Conservation (phyloP, 768 basidiomycete genomes). For the Boletus pseudopeckii region DNA sequence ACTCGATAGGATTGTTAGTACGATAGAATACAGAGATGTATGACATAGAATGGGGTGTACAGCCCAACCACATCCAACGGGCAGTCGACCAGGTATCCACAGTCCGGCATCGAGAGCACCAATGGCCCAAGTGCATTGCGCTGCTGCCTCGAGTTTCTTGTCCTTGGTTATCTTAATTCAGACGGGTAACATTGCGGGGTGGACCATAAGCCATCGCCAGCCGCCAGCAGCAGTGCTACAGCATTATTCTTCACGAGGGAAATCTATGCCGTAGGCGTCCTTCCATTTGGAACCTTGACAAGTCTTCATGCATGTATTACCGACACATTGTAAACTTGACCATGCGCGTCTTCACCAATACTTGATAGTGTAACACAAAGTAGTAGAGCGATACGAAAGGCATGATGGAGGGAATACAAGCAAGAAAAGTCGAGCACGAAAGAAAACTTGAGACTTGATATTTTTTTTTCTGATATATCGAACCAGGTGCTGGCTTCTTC, state of each 20-base stretch:
- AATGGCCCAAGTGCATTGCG: conserved; percentile 1
- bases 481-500: conserved; percentile 47
- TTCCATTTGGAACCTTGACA: conserved; percentile 22
- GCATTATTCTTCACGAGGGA: conserved; percentile 16
- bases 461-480: conserved; percentile 52
- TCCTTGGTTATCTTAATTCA: conserved; percentile 24
- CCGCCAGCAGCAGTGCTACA: background rate
- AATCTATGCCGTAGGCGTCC: conserved; percentile 8
- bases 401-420: conserved; percentile 35
- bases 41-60: background rate
- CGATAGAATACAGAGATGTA: conserved; percentile 5
- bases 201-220: conserved; percentile 7
- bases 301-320: conserved; percentile 36
- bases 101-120: background rate
- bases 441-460: conserved; percentile 67
- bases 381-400: conserved; percentile 46
- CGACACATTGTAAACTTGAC: conserved; percentile 37
- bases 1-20: background rate
- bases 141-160: conserved; percentile 11
- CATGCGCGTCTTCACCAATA: conserved; percentile 36
- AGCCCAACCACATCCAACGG: background rate
- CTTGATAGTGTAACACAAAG: conserved; percentile 44
- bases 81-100: conserved; percentile 5
- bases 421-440: conserved; percentile 53
- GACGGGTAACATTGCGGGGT: conserved; percentile 1